Base-by-base conservation (phyloP, 208 protist species). In the Herpetomonas muscarum region DNA sequence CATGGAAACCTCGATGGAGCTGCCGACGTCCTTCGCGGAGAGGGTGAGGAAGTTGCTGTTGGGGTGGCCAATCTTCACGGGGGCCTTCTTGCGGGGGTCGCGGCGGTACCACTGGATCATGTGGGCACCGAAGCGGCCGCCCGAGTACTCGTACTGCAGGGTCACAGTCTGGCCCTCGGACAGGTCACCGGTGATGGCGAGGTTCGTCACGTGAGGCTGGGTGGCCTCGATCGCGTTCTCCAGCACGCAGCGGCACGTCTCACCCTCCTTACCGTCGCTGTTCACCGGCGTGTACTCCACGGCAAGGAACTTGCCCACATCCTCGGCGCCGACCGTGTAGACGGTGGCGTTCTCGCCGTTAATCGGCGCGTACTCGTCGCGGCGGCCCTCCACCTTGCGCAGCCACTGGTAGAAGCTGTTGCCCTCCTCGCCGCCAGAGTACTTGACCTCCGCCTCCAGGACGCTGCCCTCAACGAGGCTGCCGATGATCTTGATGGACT, bases 241-340 rank as follows among this genome's bases (percentile, higher is more conserved):
- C 50, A 95, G 73, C 22, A 95, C 85, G 56, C 85, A 95, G 52
- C 85, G 85, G 65, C 85, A 93, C 36, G 89, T 90, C 74, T 95
- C 87, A 37, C 90, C 90, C 42, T 90, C 86, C 26, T 83, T 77
- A 26, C 87, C 90, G 25, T 85, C 63, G 29, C 66, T 73, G 70
- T 87, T 93, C 31, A 93, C 80, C 19, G 90, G 90, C 5, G 90
- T 96, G 76, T 92, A 93, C 66, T 97, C 85, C 34, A 97, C 91
- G 24, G 86, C 86, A 52, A 97, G 61, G 65, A 68, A 91, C 61
- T 89, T 81, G 47, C 87, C 84, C 12, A 97, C 85, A 66, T 97
- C 91, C 42, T 90, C 88, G 24, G 74, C 44, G n/a, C 74, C 81
- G 2, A 81, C 71, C 45, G 74, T 59, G 67, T 97, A 97, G 56